Evolutionary conservation across 2,329 filamentous ascomycete genomes (phyloP).

Genomic region (Daldinia sp.): DNA sequence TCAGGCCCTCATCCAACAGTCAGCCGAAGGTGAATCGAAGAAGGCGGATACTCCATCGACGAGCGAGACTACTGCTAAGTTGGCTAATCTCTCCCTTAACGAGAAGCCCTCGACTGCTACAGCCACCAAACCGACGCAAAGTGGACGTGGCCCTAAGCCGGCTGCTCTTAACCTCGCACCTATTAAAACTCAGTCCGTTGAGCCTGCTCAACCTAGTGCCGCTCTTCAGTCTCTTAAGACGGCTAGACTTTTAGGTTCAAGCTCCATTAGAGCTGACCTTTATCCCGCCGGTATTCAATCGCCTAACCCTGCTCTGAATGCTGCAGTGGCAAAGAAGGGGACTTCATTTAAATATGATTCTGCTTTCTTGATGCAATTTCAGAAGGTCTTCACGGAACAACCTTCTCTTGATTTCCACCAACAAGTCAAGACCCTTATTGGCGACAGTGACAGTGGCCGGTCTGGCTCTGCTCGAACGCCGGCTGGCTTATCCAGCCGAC

Average conservation of each 20-base stretch:
- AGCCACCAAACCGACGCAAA: conserved; percentile 59
- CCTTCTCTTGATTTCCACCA: conserved; percentile 92
- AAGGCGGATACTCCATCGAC: conserved; percentile 52
- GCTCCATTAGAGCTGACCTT: conserved; percentile 77
- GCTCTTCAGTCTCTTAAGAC: conserved; percentile 93
- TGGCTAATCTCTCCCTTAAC: conserved; percentile 60
- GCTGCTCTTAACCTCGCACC: conserved; percentile 85
- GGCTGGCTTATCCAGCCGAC: conserved; percentile 56
- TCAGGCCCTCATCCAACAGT: conserved; percentile 59
- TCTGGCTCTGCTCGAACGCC: conserved; percentile 69
- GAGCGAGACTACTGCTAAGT: conserved; percentile 56
- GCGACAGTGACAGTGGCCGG: conserved; percentile 74
- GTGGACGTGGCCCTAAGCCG: conserved; percentile 74
- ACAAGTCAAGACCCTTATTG: conserved; percentile 86
- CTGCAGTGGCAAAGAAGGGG: conserved; percentile 78
- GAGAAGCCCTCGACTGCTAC: conserved; percentile 61
- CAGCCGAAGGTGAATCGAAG: conserved; percentile 50
- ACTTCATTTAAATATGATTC: conserved; percentile 94
- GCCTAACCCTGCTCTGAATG: conserved; percentile 90
- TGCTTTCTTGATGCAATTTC: conserved; percentile 94
- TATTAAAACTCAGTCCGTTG: conserved; percentile 83
- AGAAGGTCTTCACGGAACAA: conserved; percentile 95
- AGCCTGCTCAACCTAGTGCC: conserved; percentile 91
- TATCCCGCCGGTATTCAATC: conserved; percentile 88
- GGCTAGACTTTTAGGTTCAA: conserved; percentile 83